Evolutionary conservation across 2,329 filamentous ascomycete genomes (phyloP), one percentile per base, ranked within the genome.

Genomic region (Capronia americana): DNA sequence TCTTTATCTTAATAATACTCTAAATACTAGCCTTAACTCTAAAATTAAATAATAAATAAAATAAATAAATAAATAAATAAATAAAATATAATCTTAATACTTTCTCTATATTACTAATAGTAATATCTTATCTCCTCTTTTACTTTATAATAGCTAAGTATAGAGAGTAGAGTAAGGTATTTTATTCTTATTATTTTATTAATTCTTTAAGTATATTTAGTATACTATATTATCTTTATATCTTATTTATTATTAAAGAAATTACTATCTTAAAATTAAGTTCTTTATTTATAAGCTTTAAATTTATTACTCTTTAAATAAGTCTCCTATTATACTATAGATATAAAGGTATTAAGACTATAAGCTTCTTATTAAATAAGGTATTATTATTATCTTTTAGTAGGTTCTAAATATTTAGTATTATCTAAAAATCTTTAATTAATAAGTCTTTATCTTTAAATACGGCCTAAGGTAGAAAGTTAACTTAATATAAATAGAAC

Each of bases 101-200:
- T 17, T 46, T 2, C 4, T n/a, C n/a, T 2, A 2, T 30, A 10
- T 2, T 30, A 10, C 30, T 30, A 30, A 26, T 53, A 23, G 23
- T 2, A 2, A 26, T 12, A 3, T 23, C 1, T 48, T 58, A 30
- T 10, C 56, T 58, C 23, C n/a, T 12, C 20, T 58, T 2, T 8
- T 34, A 34, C 56, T 58, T 58, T 23, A 23, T 28, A 58, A 44
- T 58, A 58, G 34, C 34, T 17, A 28, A 46, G 56, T 34, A n/a
- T 7, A 23, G 20, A 5, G 32, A 20, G 30, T 1, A 23, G 12
- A 46, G 32, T 8, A 14, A 24, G 5, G 1, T 26, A 4, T 38
- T 12, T 26, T 12, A 17, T 3, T n/a, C 12, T 46, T 17, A 41
- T 17, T 46, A 8, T 4, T 57, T 11, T 26, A 57, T 12, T 17